Base-by-base conservation (phyloP, 2,329 filamentous ascomycete genomes). In the Zelopaecilomyces penicillatus region DNA sequence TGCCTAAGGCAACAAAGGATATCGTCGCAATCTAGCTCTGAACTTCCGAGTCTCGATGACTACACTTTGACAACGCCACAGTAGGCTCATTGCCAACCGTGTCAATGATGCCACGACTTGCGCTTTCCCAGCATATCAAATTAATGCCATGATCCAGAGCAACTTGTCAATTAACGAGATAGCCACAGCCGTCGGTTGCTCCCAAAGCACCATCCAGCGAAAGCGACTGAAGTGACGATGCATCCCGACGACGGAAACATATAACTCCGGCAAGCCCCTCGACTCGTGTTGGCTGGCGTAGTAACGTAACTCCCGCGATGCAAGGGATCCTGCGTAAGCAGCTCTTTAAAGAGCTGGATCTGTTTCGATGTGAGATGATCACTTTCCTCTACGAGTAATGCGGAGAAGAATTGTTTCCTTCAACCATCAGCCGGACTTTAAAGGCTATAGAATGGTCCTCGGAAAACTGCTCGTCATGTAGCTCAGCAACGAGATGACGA, bases 401-500 rank as follows among this genome's bases (percentile, higher is more conserved):
- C 35, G 35, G 35, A 37, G 35, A 12, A 3, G 35, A 37, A 37
- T 2, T 37, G 12, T 37, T 19, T 6, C 35, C 35, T 37, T 4
- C 7, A 7, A 37, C 7, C 12, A 12, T 37, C 12, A 12, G 35
- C 4, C 35, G 12, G 9, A 37, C 35, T 19, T 19, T 37, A 3
- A 37, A 37, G 35, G 35, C 35, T 12, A 37, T 37, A 19, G 12
- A 19, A 37, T 37, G 12, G 35, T 11, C 50, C n/a, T 3, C 59
- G 58, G 45, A 65, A 65, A 45, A 52, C 37, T 6, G 41, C 52
- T 27, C 52, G 52, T n/a, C 53, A 54, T 39, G 52, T 61, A 43
- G 53, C 61, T 46, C 56, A 56, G 47, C 55, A 62, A 52, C 54
- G 45, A 39, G 59, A 61, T 53, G 39, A 52, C n/a, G 56, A 63